Percentiles rank a stretch among this genome's conserved stretches.
Evolutionary conservation across 257 asterid genomes (phyloP).

Genomic region (Coffea eugenioides): DNA sequence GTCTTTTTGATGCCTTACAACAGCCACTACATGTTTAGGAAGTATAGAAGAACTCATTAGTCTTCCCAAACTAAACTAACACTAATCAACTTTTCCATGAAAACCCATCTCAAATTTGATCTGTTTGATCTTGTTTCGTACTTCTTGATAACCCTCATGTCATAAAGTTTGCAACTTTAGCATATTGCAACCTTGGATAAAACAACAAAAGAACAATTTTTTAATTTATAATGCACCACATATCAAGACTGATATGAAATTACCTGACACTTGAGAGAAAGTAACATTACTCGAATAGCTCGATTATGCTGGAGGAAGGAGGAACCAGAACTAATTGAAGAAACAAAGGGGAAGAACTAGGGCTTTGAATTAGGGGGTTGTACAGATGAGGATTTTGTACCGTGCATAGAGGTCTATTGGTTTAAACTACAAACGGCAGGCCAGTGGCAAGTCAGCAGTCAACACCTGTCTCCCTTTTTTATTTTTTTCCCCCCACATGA

Average conservation of each 20-base stretch:
- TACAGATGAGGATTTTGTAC: neutral
- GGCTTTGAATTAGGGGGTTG: neutral
- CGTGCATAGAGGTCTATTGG: neutral
- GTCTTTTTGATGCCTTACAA: constrained; percentile 61
- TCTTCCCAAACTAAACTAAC: constrained; percentile 23
- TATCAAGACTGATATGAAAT: neutral
- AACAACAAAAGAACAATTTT: neutral
- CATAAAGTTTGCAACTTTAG: neutral
- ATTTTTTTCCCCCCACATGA: too few species aligned
- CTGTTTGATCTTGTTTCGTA: neutral
- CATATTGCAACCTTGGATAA: neutral
- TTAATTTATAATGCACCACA: neutral
- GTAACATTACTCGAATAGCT: neutral
- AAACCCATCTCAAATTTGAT: neutral
- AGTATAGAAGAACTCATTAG: constrained; percentile 62
- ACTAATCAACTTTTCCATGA: neutral
- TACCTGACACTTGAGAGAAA: neutral
- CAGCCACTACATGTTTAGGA: constrained; percentile 84
- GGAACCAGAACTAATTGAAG: neutral
- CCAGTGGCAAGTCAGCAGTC: neutral
- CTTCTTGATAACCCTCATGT: neutral
- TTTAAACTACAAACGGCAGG: neutral
- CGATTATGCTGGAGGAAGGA: neutral
- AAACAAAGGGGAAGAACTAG: neutral
- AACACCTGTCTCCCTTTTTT: too few species aligned